These are phyloP conservation scores for Cryptosporidium muris DNA, from an alignment of 169 alveolate genomes.

Conservation along the genomic window DNA sequence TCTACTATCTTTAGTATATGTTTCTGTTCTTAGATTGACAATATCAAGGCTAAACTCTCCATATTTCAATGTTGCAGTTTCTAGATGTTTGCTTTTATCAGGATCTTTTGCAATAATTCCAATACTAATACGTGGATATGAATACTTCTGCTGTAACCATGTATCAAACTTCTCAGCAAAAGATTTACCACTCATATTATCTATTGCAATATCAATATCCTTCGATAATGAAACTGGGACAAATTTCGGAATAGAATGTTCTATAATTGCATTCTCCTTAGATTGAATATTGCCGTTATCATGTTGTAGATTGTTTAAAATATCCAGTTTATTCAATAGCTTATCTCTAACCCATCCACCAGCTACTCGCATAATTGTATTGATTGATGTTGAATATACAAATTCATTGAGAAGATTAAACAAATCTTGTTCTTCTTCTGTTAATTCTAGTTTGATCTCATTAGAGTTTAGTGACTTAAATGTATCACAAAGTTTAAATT, in stretches of 20 bases:
- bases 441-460: neutral
- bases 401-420: conserved; percentile 30
- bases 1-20: conserved; percentile 85
- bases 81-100: conserved; percentile 95
- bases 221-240: neutral
- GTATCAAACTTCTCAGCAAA: conserved; percentile 81
- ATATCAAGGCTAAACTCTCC: conserved; percentile 92
- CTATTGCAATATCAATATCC: conserved; percentile 99
- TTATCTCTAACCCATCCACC: conserved; percentile 99
- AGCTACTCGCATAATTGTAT: conserved; percentile 88
- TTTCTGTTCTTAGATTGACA: conserved; percentile 95
- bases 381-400: neutral
- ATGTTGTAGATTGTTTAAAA: neutral
- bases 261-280: conserved; percentile 29
- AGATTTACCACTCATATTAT: conserved; percentile 91
- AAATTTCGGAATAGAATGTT: conserved; percentile 70
- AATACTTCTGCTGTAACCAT: conserved; percentile 43
- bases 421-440: conserved; percentile 13
- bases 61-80: conserved; percentile 93
- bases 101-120: conserved; percentile 94
- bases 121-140: conserved; percentile 59
- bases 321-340: conserved; percentile 76
- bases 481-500: neutral
- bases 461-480: neutral
- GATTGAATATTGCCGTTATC: conserved; percentile 12